Conservation (phyloP, 441 rosid species). For the Arabidopsis lyrata region DNA sequence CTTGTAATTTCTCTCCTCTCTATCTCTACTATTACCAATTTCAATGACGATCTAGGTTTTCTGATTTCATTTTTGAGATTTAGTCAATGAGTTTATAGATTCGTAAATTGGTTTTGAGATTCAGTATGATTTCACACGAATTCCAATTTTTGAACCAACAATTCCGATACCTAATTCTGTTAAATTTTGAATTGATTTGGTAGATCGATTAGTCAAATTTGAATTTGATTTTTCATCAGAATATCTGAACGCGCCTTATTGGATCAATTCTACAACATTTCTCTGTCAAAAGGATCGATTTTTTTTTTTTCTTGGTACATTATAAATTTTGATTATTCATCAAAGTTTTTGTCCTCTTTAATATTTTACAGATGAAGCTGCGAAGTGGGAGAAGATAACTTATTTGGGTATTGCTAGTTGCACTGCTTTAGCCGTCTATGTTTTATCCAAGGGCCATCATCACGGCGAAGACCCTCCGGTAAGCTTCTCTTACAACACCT, state of each 20-base stretch:
- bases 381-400: constrained; percentile 93
- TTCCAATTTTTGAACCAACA: background rate
- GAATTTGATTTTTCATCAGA: background rate
- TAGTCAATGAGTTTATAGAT: background rate
- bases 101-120: constrained; percentile 4
- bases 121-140: background rate
- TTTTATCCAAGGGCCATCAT: constrained; percentile 80
- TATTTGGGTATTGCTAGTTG: constrained; percentile 75
- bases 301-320: background rate
- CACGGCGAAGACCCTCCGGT: constrained; percentile 88
- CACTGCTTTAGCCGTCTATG: constrained; percentile 55
- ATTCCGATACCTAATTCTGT: background rate
- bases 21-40: background rate
- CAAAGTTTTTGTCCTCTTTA: background rate
- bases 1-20: constrained; percentile 50
- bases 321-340: background rate
- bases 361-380: constrained; percentile 63
- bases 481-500: constrained; percentile 45
- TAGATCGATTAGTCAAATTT: background rate
- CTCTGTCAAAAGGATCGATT: background rate
- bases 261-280: constrained; percentile 8
- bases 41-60: constrained; percentile 31
- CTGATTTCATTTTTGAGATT: background rate
- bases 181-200: background rate
- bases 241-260: background rate